Evolutionary conservation across 345 rosid species (phyloP).

Genomic region (Carallia pectinifolia): DNA sequence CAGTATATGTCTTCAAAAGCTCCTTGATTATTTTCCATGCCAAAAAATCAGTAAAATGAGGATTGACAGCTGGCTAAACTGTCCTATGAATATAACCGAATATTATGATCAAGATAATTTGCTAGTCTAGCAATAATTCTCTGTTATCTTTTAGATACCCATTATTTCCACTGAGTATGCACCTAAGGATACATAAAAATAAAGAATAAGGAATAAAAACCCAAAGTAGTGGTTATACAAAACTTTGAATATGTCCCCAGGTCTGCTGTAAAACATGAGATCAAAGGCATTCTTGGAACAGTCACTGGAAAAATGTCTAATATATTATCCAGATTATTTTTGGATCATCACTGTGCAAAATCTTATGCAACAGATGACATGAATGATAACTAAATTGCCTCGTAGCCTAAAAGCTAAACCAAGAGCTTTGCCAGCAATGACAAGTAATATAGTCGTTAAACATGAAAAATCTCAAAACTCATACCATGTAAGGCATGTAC

Average conservation of each 20-base stretch:
- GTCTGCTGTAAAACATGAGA: not conserved
- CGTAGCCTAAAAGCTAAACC: too few relatives aligned
- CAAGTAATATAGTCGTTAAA: not conserved
- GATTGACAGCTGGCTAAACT: too few relatives aligned
- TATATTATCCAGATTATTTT: not conserved
- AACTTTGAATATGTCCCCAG: not conserved
- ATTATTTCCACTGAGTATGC: not conserved
- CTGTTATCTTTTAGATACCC: not conserved
- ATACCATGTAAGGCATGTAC: conserved; percentile 90
- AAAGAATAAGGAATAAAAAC: not conserved
- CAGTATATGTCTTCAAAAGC: too few relatives aligned
- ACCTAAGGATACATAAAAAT: not conserved
- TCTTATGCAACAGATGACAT: not conserved
- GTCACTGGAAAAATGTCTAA: not conserved
- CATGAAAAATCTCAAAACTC: conserved; percentile 5
- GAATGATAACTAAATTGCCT: too few relatives aligned
- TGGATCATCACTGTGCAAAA: not conserved
- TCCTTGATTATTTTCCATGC: too few relatives aligned
- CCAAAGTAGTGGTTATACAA: not conserved
- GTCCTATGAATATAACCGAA: too few relatives aligned
- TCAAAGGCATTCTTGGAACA: not conserved
- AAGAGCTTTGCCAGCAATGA: too few relatives aligned
- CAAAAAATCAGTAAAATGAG: too few relatives aligned
- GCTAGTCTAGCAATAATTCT: too few relatives aligned
- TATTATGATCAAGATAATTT: too few relatives aligned